Percentiles rank a stretch among this genome's conserved stretches.
phyloP scores from a whole-genome alignment of 495 filamentous ascomycete genomes.

The Aspergillus panamensis region DNA sequence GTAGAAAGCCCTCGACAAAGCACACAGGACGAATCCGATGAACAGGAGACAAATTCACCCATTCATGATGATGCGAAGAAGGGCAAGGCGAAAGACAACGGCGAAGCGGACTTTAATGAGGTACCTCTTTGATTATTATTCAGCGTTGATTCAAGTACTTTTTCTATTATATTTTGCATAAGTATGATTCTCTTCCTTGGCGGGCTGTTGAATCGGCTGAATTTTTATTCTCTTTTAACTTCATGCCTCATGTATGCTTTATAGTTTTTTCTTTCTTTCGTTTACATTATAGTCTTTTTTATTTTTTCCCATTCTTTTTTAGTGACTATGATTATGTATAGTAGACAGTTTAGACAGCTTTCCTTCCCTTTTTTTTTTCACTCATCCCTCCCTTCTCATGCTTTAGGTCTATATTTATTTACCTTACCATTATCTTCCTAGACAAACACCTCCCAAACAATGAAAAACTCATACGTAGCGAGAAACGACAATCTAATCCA shows the following conservation, averaged over 20 bases:
- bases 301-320: not conserved
- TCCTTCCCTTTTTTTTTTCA: not conserved
- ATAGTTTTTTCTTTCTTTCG: not conserved
- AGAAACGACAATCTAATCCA: no score
- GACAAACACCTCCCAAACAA: no score
- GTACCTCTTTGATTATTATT: conserved; percentile 34
- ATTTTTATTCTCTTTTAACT: not conserved
- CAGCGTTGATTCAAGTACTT: conserved; percentile 11
- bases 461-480: no score
- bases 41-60: conserved; percentile 24
- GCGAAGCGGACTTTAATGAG: conserved; percentile 41
- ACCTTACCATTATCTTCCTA: no score
- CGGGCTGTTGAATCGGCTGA: not conserved
- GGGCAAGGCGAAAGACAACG: conserved; percentile 32
- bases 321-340: conserved; percentile 12
- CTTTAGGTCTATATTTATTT: no score
- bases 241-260: conserved; percentile 11
- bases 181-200: conserved; percentile 5
- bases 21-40: conserved; percentile 19
- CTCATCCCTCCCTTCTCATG: no score
- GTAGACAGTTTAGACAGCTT: conserved; percentile 15
- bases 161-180: conserved; percentile 9
- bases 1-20: not conserved
- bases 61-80: conserved; percentile 19
- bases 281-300: conserved; percentile 1